These are phyloP conservation scores for Priceomyces carsonii DNA, from an alignment of 805 yeast genomes.

Conservation along the genomic window DNA sequence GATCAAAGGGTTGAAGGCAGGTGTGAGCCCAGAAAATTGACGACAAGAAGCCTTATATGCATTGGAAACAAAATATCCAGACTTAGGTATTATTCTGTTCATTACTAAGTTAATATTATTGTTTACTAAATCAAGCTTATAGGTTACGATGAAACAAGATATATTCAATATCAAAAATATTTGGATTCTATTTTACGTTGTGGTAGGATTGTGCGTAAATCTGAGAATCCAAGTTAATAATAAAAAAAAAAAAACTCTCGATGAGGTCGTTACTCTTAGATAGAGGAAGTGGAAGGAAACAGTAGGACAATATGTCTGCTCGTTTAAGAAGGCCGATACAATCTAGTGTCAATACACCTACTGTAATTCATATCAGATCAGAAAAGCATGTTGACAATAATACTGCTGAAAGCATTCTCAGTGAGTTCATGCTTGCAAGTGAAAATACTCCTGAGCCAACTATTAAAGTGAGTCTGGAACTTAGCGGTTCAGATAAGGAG, in stretches of 20 bases:
- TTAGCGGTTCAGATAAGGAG: slow-evolving; percentile 24
- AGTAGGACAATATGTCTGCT: slow-evolving; percentile 20
- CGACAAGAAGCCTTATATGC: too few species aligned
- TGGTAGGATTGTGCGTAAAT: too few species aligned
- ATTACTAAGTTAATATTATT: too few species aligned
- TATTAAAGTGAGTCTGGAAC: slow-evolving; percentile 18
- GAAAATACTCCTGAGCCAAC: slow-evolving; percentile 32
- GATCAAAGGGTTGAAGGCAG: slow-evolving; percentile 6
- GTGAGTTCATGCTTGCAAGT: slow-evolving; percentile 43
- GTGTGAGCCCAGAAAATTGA: slow-evolving; percentile 7
- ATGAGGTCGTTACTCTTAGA: slow-evolving; percentile 4
- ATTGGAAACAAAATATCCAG: too few species aligned
- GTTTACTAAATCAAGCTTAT: too few species aligned
- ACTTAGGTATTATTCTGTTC: too few species aligned
- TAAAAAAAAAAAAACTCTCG: slow-evolving; percentile 4
- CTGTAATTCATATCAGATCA: slow-evolving; percentile 34
- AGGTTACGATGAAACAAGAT: too few species aligned
- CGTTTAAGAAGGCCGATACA: slow-evolving; percentile 44
- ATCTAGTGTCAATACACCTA: slow-evolving; percentile 51
- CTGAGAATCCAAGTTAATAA: too few species aligned
- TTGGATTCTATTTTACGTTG: too few species aligned
- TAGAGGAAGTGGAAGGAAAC: too few species aligned
- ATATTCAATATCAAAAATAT: too few species aligned
- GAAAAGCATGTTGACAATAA: slow-evolving; percentile 31
- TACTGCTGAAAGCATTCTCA: slow-evolving; percentile 47